Conservation (phyloP, 2,329 filamentous ascomycete species). For the Aureobasidium mangrovei region DNA sequence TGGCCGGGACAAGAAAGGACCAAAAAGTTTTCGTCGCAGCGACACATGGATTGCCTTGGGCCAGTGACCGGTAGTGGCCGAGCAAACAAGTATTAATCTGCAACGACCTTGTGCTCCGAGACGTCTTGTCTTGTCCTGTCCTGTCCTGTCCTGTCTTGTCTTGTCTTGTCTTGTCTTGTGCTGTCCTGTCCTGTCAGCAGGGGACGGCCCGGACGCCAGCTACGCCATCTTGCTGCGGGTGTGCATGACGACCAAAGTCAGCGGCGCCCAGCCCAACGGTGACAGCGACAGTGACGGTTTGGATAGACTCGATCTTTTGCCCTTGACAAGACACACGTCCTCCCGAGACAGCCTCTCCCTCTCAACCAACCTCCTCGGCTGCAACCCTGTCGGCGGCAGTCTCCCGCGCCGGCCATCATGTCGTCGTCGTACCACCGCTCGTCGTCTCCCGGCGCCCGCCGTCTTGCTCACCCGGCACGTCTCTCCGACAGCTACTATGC, state of each 20-base stretch:
- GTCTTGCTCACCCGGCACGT: conserved; percentile 26
- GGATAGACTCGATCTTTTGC: conserved; percentile 9
- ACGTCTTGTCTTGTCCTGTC: background rate
- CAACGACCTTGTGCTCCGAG: background rate
- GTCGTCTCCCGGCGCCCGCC: conserved; percentile 27
- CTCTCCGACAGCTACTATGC: conserved; percentile 25
- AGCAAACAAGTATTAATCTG: background rate
- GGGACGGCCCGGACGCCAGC: background rate
- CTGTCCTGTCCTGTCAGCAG: too few species aligned
- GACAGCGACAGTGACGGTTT: conserved; percentile 2
- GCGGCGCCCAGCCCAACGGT: background rate
- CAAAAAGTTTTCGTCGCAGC: background rate
- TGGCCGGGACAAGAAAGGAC: background rate
- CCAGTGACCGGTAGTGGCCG: background rate
- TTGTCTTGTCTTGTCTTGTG: too few species aligned
- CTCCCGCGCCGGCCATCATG: background rate
- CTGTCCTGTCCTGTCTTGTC: too few species aligned
- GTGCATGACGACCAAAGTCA: conserved; percentile 9
- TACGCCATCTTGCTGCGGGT: conserved; percentile 10
- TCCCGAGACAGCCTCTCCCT: background rate
- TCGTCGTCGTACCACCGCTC: conserved; percentile 24
- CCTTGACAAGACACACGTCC: background rate
- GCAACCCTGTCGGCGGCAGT: background rate
- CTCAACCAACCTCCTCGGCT: background rate
- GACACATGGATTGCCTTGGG: background rate